phyloP scores from a whole-genome alignment of 1,139 yeast genomes.

The Pichia terricola region DNA sequence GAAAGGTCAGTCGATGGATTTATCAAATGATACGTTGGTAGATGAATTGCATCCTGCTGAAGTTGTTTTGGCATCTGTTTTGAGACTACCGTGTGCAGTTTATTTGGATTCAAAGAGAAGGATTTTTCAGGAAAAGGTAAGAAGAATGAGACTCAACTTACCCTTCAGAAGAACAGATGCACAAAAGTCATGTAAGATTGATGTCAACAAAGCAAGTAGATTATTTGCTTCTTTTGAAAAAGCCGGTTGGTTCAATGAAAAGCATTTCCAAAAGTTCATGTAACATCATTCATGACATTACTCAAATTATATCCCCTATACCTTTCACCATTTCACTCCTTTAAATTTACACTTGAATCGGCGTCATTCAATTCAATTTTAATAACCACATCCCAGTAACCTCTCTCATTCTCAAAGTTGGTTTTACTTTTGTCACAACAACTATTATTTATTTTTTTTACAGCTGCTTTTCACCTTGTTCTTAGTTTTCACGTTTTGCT shows the following conservation, averaged over 20 bases:
- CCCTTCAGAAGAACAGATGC: conserved; percentile 96
- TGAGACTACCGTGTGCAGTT: conserved; percentile 78
- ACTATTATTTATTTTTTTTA: too few relatives aligned
- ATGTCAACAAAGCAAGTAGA: conserved; percentile 92
- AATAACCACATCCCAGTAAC: too few relatives aligned
- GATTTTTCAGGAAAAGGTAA: conserved; percentile 79
- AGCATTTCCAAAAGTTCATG: conserved; percentile 45
- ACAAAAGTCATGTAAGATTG: conserved; percentile 94
- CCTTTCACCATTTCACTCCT: too few relatives aligned
- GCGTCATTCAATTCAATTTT: too few relatives aligned
- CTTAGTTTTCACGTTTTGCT: too few relatives aligned
- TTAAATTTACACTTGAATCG: too few relatives aligned
- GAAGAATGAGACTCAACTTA: conserved; percentile 59
- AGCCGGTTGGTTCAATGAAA: conserved; percentile 90
- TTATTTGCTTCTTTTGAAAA: conserved; percentile 88
- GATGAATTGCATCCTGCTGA: conserved; percentile 84
- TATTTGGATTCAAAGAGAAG: conserved; percentile 90
- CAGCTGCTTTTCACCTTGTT: too few relatives aligned
- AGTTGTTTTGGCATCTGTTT: conserved; percentile 73
- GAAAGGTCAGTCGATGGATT: conserved; percentile 97
- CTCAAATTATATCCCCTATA: too few relatives aligned
- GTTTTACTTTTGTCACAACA: too few relatives aligned
- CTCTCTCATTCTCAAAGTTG: too few relatives aligned
- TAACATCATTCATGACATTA: conserved; percentile 2
- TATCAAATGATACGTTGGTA: conserved; percentile 64